Evolutionary conservation across 2,329 filamentous ascomycete species (phyloP), one percentile per base, ranked within the genome.

Genomic region (Aspergillus arachidicola): DNA sequence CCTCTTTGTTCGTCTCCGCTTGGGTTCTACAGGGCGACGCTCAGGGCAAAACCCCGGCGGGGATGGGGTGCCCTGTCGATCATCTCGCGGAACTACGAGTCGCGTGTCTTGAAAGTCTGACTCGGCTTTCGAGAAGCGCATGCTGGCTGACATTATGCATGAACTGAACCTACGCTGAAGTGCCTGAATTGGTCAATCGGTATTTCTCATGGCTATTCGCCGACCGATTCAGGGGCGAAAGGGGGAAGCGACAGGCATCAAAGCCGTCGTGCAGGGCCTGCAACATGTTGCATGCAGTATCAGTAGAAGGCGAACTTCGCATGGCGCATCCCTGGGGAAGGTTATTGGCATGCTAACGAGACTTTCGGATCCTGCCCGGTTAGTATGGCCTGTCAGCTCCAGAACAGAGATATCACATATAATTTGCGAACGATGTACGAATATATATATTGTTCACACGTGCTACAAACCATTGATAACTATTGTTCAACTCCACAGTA

Each of bases 21-120:
- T 32, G 28, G 26, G 14, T 51, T 32, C 48, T 34, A 19, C 30
- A 36, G 19, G 32, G n/a, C 21, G 30, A 54, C 51, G 32, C 30
- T 34, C 51, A 38, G 51, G 51, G 51, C 51, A 54, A 54, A 54
- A 54, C 30, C 30, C 51, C 51, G 51, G 51, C 30, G 51, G 51
- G 50, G 51, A 54, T 12, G 16, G 46, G 4, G 26, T 50, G 5
- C 51, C 51, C 19, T 54, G 51, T 32, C 51, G 51, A 54, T 54
- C 51, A 54, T 19, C 14, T 34, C 12, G 19, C 2, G 30, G 14
- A 23, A n/a, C 19, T 11, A 54, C 21, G 32, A 36, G 30, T 54
- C 46, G 26, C 26, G 26, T n/a, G 23, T 51, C 46, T 32, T 51
- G 9, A 23, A n/a, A 19, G 26, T 51, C 46, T 51, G 3, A 6